phyloP scores from a whole-genome alignment of 208 protist genomes.

The Trypanosomatidae sp. region DNA sequence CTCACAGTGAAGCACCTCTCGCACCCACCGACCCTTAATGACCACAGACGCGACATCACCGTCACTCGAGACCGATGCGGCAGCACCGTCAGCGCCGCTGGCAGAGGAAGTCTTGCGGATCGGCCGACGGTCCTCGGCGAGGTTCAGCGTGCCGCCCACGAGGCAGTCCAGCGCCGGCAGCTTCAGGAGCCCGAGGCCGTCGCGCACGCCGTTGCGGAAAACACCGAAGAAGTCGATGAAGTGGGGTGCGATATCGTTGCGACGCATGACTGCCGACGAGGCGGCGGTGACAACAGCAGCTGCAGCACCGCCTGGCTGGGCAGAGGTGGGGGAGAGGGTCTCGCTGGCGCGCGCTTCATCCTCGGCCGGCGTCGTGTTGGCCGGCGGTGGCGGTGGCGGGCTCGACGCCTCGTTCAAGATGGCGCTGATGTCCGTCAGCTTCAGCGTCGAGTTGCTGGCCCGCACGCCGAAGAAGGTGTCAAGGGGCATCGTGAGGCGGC shows the following conservation, averaged over 20 bases:
- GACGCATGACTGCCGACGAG: too few relatives aligned
- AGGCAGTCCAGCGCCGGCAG: slow-evolving; percentile 41
- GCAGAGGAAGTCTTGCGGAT: background rate
- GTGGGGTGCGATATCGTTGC: slow-evolving; percentile 1
- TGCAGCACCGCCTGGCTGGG: background rate
- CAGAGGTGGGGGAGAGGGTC: too few relatives aligned
- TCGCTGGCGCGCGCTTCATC: too few relatives aligned
- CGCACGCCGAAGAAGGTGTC: slow-evolving; percentile 39
- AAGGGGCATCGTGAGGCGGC: slow-evolving; percentile 43
- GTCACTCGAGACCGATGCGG: too few relatives aligned
- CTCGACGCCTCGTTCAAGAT: background rate
- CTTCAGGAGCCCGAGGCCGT: slow-evolving; percentile 69
- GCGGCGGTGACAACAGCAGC: too few relatives aligned
- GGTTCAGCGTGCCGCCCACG: slow-evolving; percentile 17
- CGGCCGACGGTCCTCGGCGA: slow-evolving; percentile 6
- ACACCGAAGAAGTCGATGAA: slow-evolving; percentile 80
- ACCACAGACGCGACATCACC: slow-evolving; percentile 14
- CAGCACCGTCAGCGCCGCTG: background rate
- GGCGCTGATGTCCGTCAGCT: slow-evolving; percentile 14
- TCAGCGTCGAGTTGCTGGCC: slow-evolving; percentile 23
- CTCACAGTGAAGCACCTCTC: slow-evolving; percentile 59
- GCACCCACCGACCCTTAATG: slow-evolving; percentile 67
- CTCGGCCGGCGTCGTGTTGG: too few relatives aligned
- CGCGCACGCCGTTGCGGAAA: slow-evolving; percentile 61
- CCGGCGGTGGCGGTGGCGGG: background rate